Conservation (phyloP, 2,329 filamentous ascomycete genomes). For the Fusarium phyllophilum region DNA sequence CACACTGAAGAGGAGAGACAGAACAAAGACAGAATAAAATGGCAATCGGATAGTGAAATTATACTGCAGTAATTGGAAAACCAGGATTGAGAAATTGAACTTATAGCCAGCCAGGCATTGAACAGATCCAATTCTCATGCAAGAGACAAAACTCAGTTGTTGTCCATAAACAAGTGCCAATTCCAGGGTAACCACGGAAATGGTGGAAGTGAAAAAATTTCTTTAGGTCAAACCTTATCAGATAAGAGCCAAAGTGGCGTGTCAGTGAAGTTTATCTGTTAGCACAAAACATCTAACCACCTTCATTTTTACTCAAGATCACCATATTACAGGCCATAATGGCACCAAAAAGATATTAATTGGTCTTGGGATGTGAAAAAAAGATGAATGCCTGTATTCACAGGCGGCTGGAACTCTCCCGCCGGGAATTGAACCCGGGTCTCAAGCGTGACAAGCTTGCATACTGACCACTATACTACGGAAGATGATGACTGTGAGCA, state of each 20-base stretch:
- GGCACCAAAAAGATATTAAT: fast-evolving
- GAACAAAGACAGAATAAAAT: fast-evolving
- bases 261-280: not conserved
- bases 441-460: conserved; percentile 30
- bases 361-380: fast-evolving
- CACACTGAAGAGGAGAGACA: fast-evolving
- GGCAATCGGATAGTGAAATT: not conserved
- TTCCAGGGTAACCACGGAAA: not conserved
- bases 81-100: fast-evolving
- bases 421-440: conserved; percentile 30
- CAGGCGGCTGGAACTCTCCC: conserved; percentile 28
- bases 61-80: fast-evolving
- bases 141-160: not conserved
- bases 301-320: not conserved
- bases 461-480: conserved; percentile 34
- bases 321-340: not conserved
- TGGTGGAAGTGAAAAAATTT: not conserved
- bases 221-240: not conserved
- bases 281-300: not conserved
- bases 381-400: not conserved
- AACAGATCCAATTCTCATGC: fast-evolving
- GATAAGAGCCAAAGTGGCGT: not conserved
- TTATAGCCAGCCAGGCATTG: not conserved
- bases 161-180: not conserved
- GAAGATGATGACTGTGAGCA: conserved; percentile 26